Evolutionary conservation across 2,329 filamentous ascomycete genomes (phyloP).

Genomic region (Aureobasidium sp.): DNA sequence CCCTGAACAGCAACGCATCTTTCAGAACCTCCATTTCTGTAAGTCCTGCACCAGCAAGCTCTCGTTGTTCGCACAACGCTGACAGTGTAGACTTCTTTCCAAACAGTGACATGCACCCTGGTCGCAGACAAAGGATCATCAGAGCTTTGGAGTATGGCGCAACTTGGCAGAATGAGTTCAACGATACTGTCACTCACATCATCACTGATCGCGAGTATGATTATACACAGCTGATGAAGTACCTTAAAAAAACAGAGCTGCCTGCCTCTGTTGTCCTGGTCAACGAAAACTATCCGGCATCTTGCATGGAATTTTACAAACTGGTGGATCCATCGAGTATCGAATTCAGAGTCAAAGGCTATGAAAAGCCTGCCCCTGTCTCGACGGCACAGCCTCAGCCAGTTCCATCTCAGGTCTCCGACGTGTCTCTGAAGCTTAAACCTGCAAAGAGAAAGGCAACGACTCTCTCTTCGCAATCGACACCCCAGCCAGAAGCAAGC

Average conservation of each 20-base stretch:
- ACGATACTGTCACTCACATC: conserved; percentile 60
- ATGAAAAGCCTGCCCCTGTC: conserved; percentile 18
- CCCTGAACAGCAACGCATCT: conserved; percentile 25
- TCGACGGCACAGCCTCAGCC: not conserved
- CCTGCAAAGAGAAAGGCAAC: conserved; percentile 36
- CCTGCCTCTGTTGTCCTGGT: conserved; percentile 48
- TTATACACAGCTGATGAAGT: conserved; percentile 56
- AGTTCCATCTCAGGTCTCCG: conserved; percentile 19
- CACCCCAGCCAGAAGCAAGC: conserved; percentile 32
- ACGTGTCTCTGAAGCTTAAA: conserved; percentile 46
- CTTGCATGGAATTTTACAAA: conserved; percentile 35
- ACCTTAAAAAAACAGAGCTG: conserved; percentile 44
- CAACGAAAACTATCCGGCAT: conserved; percentile 38
- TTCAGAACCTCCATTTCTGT: conserved; percentile 27
- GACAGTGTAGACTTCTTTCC: conserved; percentile 62
- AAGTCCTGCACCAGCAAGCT: not conserved
- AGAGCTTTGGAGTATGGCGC: conserved; percentile 72
- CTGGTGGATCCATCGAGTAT: conserved; percentile 48
- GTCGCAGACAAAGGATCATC: conserved; percentile 63
- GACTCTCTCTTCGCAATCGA: conserved; percentile 34
- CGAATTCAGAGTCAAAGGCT: conserved; percentile 54
- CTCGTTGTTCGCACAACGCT: not conserved
- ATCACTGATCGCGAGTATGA: conserved; percentile 65
- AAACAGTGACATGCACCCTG: conserved; percentile 63
- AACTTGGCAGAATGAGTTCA: conserved; percentile 56